Evolutionary conservation across 2,329 filamentous ascomycete genomes (phyloP), one percentile per base, ranked within the genome.

Genomic region (Madurella mycetomatis): DNA sequence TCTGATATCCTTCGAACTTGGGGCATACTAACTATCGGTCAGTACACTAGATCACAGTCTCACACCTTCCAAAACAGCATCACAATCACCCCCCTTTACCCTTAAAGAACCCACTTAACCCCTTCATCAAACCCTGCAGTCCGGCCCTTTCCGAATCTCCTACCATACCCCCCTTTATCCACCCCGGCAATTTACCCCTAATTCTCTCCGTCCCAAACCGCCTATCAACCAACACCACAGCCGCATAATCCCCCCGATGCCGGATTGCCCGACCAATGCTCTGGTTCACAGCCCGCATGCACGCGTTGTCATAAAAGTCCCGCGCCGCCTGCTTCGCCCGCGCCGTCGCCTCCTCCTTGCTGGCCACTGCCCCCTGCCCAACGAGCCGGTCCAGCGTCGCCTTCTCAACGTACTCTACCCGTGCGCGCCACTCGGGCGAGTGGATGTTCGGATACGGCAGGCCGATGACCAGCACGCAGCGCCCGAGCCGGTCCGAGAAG

Each of bases 271-370:
- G 79, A 1, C 94, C 94, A 62, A 99, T 92, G 66, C 90, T 94
- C 74, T 99, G 94, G 69, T 99, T 99, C 4, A 99, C 94, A 4
- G 92, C 90, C 40, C 94, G 81, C 92, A 99, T 96, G 69, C 92
- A 96, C 0, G 90, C 84, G 67, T 97, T 97, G 69, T 96, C 91
- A 67, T 95, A 95, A 66, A 90, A 95, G 57, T 92, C 88, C 49
- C 86, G 76, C 1, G 87, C 85, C 4, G 85, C 74, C 61, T 81
- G 76, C 62, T 82, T 84, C 0, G 74, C 75, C 39, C 52, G 49
- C 16, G 54, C 64, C 51, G 69, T 62, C 0, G 73, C 76, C 40
- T 71, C 66, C 30, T 50, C 45, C 8, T 31, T 30, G 25, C 43
- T 19, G 8, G 5, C 43, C 15, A 18, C 25, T 5, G 30, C 43